phyloP scores from a whole-genome alignment of 257 asterid species.

The Cruciata laevipes region DNA sequence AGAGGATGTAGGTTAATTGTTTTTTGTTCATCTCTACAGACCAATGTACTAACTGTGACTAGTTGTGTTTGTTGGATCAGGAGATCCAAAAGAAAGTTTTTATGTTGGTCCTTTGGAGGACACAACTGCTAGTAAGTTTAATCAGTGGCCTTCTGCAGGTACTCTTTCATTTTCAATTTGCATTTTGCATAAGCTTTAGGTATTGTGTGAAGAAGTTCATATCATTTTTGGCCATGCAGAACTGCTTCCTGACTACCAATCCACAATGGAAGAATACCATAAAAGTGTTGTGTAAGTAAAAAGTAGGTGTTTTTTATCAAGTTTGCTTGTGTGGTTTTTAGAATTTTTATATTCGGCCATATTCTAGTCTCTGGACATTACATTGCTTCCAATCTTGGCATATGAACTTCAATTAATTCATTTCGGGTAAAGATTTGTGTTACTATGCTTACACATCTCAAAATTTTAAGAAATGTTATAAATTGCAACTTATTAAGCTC shows the following conservation, averaged over 20 bases:
- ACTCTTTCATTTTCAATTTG: not conserved
- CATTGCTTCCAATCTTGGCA: not conserved
- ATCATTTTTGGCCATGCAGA: slow-evolving; percentile 20
- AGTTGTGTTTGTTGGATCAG: slow-evolving; percentile 20
- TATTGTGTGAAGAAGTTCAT: not conserved
- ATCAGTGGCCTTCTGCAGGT: slow-evolving; percentile 66
- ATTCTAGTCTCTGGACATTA: not conserved
- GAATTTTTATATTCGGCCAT: not conserved
- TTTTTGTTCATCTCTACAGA: not conserved
- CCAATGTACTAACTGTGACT: slow-evolving; percentile 5
- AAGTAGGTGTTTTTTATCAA: not conserved
- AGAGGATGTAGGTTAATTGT: not conserved
- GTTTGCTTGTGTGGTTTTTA: not conserved
- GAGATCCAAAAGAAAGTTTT: slow-evolving; percentile 57
- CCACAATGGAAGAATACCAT: slow-evolving; percentile 46
- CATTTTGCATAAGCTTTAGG: not conserved
- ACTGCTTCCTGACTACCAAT: slow-evolving; percentile 43
- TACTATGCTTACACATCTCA: not conserved
- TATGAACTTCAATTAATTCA: not conserved
- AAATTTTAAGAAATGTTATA: not conserved
- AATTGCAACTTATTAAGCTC: not conserved
- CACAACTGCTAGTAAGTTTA: slow-evolving; percentile 18
- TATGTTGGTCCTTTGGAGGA: slow-evolving; percentile 42
- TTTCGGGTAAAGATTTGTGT: not conserved
- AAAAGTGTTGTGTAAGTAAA: slow-evolving; percentile 37